These are phyloP conservation scores for Harringtonia aguacate DNA, from an alignment of 2,329 filamentous ascomycete species.

Conservation along the genomic window DNA sequence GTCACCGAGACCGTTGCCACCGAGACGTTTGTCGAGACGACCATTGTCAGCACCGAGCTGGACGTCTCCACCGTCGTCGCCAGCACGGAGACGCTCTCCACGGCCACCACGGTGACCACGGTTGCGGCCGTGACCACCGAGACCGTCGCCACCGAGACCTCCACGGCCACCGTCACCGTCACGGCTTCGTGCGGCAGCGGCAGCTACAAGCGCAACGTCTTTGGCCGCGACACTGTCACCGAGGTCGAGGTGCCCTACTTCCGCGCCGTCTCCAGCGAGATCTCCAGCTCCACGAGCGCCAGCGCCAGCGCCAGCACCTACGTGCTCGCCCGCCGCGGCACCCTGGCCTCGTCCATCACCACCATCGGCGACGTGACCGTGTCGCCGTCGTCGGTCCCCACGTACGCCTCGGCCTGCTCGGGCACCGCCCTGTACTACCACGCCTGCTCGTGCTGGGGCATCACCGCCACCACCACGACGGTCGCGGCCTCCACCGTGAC, in stretches of 20 bases:
- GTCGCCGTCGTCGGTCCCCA: slow-evolving; percentile 7
- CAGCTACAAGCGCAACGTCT: background rate
- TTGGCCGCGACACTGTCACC: background rate
- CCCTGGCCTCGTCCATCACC: too few relatives aligned
- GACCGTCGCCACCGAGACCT: background rate
- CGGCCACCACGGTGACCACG: background rate
- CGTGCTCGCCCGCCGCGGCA: too few relatives aligned
- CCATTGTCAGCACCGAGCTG: background rate
- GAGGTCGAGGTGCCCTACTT: background rate
- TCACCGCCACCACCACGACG: slow-evolving; percentile 8
- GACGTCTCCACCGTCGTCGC: background rate
- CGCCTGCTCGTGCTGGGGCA: slow-evolving; percentile 19
- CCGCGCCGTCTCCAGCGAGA: too few relatives aligned
- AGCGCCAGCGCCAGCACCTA: too few relatives aligned
- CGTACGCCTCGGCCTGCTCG: slow-evolving; percentile 16
- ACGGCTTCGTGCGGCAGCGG: background rate
- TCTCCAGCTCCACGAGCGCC: too few relatives aligned
- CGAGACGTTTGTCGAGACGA: background rate
- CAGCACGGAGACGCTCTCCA: background rate
- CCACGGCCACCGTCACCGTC: background rate
- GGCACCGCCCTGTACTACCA: slow-evolving; percentile 12
- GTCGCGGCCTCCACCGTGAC: background rate
- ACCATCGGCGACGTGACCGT: background rate
- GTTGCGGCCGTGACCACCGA: background rate
- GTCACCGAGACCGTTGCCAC: background rate